Percentiles rank a stretch among this genome's conserved stretches.
These are phyloP conservation scores for Xylona heveae DNA, from an alignment of 495 filamentous ascomycete species.

Conservation along the genomic window DNA sequence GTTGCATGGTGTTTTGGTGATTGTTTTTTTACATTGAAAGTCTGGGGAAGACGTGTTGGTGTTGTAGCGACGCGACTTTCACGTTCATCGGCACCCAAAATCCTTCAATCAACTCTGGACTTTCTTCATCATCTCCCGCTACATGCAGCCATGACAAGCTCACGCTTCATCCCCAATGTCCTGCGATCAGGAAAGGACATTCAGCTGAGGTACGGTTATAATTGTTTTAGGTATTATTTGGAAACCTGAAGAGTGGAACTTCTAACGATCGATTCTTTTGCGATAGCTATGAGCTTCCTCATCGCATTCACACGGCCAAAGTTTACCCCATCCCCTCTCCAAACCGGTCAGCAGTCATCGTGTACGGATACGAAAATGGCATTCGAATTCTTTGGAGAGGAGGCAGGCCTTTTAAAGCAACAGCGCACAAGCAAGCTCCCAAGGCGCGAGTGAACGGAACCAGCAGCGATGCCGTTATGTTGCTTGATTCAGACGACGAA, in stretches of 20 bases:
- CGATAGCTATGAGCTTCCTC: conserved; percentile 50
- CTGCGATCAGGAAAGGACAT: conserved; percentile 22
- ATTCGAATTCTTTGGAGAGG: conserved; percentile 64
- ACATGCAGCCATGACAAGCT: background rate
- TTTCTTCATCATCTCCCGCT: no score
- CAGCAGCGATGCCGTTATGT: conserved; percentile 41
- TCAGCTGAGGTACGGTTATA: conserved; percentile 36
- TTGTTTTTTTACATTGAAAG: no score
- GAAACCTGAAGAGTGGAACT: no score
- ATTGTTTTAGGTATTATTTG: no score
- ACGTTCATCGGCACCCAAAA: no score
- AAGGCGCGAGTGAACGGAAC: conserved; percentile 15
- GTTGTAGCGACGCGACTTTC: no score
- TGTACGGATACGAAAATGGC: conserved; percentile 68
- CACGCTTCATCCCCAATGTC: conserved; percentile 16
- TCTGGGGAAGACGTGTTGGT: no score
- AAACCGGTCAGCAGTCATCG: conserved; percentile 64
- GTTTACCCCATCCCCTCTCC: conserved; percentile 56
- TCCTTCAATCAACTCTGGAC: no score
- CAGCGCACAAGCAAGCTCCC: conserved; percentile 13
- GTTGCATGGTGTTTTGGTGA: no score
- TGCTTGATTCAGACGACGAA: conserved; percentile 55
- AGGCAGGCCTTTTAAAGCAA: conserved; percentile 38
- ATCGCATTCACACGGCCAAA: conserved; percentile 50
- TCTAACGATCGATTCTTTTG: no score